Base-by-base conservation (phyloP, 2,329 filamentous ascomycete genomes). In the Moelleriella libera region DNA sequence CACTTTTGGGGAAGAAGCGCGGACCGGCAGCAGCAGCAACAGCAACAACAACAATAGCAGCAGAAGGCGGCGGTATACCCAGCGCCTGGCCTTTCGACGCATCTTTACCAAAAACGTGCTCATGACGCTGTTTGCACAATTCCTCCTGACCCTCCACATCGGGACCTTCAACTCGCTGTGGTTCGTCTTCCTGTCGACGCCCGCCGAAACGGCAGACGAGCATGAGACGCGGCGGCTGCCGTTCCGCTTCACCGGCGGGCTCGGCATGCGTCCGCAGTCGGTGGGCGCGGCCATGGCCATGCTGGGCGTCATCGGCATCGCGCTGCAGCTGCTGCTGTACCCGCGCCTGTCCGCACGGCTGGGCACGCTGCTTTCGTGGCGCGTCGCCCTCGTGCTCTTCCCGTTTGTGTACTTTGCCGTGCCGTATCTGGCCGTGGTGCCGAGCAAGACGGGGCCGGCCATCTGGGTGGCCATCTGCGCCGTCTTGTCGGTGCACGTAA, bases 241-340 rank as follows among this genome's bases (percentile, higher is more conserved):
- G 0, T 78, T 83, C 57, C 64, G 73, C 51, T 88, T 88, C 58
- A 79, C 80, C 1, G 85, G 86, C 30, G 87, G 87, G 2, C 70
- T 92, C 0, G 84, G 84, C n/a, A 73, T 92, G 46, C 76, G 77
- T 0, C 80, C 85, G 0, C 72, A 75, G 1, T 75, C 77, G 2
- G 83, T 92, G 32, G 86, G 86, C n/a, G 66, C 85, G 42, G 83
- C 84, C 5, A 88, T 89, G 68, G 80, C 85, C 2, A 80, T 85
- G 46, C 74, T 92, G 12, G 87, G 86, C 7, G 64, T 77, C 45
- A 79, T 90, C 42, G 87, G 87, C n/a, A 82, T 92, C 39, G 66
- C 71, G 0, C 68, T 92, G 43, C 63, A 65, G 49, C 51, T 66
- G 30, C 43, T 84, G 45, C 65, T 87, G 8, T 90, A 89, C 58